Evolutionary conservation across 176 grass and related monocot species (phyloP).

Genomic region (Cocos nucifera): DNA sequence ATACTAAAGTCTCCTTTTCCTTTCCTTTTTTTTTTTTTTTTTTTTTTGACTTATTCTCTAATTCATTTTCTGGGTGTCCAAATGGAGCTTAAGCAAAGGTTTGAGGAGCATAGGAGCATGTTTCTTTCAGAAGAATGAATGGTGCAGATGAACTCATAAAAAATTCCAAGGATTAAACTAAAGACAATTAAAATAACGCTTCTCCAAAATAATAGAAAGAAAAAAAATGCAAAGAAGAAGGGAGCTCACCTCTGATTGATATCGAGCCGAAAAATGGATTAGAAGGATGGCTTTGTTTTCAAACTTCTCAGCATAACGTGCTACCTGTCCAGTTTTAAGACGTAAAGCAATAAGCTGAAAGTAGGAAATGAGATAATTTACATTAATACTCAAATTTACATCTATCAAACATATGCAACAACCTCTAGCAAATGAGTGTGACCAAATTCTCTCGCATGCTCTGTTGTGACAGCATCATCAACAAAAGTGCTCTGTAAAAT

Average conservation of each 20-base stretch:
- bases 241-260: constrained; percentile 49
- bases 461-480: constrained; percentile 54
- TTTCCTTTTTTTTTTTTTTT: too few species aligned
- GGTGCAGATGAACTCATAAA: too few species aligned
- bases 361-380: neutral
- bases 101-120: too few species aligned
- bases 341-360: neutral
- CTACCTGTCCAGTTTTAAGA: constrained; percentile 35
- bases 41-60: too few species aligned
- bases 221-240: neutral
- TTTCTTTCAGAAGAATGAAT: too few species aligned
- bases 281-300: constrained; percentile 83
- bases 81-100: too few species aligned
- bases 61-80: too few species aligned
- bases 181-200: too few species aligned
- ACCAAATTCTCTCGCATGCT: constrained; percentile 75
- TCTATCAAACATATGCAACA: constrained; percentile 1
- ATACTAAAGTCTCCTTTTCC: too few species aligned
- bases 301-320: constrained; percentile 43
- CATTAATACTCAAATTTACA: too few species aligned
- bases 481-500: constrained; percentile 75
- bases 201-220: neutral
- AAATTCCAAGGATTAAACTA: too few species aligned
- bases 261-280: constrained; percentile 85
- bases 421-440: constrained; percentile 88